A percentile compares a stretch with the other conserved stretches of the same genome.
Conservation (phyloP, 106 monocot genomes). For the Allium sativum region DNA sequence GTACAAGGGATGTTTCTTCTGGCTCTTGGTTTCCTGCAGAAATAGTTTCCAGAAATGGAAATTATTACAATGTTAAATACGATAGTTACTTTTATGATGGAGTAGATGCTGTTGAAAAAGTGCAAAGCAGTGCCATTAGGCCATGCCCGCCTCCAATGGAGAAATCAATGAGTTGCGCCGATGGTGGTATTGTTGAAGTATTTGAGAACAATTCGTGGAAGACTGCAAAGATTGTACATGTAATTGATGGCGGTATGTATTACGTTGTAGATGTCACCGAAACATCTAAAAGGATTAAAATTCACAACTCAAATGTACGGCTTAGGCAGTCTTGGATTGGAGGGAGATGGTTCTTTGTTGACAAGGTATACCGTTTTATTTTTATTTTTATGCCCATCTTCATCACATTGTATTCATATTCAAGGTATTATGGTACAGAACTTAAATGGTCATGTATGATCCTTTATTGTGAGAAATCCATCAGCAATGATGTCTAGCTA, state of each 20-base stretch:
- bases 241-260: slow-evolving; percentile 6
- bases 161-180: slow-evolving; percentile 6
- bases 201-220: slow-evolving; percentile 32
- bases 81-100: neutral
- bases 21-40: slow-evolving; percentile 38
- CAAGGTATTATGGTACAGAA: too few species aligned
- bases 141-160: slow-evolving; percentile 23
- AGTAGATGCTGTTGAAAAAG: slow-evolving; percentile 8
- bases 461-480: too few species aligned
- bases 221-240: slow-evolving; percentile 17
- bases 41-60: slow-evolving; percentile 29
- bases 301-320: slow-evolving; percentile 25
- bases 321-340: slow-evolving; percentile 35
- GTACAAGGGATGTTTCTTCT: slow-evolving; percentile 10
- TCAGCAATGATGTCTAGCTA: too few species aligned
- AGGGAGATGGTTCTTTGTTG: slow-evolving; percentile 35
- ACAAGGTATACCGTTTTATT: slow-evolving; percentile 32
- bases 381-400: too few species aligned
- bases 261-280: slow-evolving; percentile 26
- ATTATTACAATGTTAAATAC: slow-evolving; percentile 25
- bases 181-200: slow-evolving; percentile 37
- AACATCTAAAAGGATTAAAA: slow-evolving; percentile 14
- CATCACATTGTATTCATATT: too few species aligned
- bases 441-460: too few species aligned
- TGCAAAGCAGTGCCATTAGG: slow-evolving; percentile 24